A percentile compares a stretch with the other conserved stretches of the same genome.
Evolutionary conservation across 371 early-diverging fungal species (phyloP).

Genomic region (Phascolomyces articulosus): DNA sequence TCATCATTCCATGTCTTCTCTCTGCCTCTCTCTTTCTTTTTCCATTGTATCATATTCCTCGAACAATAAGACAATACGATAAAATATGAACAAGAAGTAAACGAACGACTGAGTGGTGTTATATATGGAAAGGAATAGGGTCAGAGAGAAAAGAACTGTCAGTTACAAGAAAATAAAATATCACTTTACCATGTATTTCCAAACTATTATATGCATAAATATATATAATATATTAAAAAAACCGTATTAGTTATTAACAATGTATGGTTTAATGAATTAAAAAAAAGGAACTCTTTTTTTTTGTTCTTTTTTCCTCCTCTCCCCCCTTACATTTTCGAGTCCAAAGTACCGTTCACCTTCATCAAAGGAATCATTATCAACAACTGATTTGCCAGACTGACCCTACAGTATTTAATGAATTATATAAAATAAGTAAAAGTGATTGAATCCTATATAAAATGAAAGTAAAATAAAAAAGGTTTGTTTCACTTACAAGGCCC

Average conservation of each 20-base stretch:
- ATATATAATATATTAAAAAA: no score
- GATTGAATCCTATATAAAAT: constrained; percentile 8
- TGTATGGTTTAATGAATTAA: no score
- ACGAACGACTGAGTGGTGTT: not conserved
- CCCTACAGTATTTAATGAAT: constrained; percentile 28
- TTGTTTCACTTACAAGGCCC: constrained; percentile 68
- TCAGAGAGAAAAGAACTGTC: no score
- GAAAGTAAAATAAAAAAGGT: constrained; percentile 1
- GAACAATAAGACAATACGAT: no score
- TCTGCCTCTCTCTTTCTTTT: no score
- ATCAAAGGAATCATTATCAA: constrained; percentile 35
- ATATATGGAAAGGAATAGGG: not conserved
- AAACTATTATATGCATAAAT: constrained; percentile 62
- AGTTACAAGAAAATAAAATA: not conserved
- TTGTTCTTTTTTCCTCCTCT: no score
- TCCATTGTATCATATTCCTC: no score
- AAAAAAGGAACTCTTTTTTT: no score
- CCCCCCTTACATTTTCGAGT: constrained; percentile 82
- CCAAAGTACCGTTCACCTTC: constrained; percentile 83
- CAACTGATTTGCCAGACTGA: constrained; percentile 42
- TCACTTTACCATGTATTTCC: constrained; percentile 85
- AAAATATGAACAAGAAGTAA: no score
- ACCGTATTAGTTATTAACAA: no score
- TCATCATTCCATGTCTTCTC: no score
- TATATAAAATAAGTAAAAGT: not conserved